phyloP scores from a whole-genome alignment of 768 basidiomycete genomes.

The Grammothele lineata region DNA sequence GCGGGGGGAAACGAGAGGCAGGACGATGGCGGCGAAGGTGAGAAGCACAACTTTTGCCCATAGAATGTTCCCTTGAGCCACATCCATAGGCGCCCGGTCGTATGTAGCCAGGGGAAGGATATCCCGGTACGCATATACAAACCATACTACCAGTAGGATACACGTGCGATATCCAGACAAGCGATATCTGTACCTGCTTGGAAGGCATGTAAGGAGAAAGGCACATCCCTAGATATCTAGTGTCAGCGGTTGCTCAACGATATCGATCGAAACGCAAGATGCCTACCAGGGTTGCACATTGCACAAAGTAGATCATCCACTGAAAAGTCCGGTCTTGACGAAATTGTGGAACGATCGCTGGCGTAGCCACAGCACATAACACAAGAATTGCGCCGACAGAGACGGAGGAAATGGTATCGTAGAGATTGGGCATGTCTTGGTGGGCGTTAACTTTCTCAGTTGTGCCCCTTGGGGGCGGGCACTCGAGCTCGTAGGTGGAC shows the following conservation, averaged over 20 bases:
- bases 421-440: not conserved
- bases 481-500: too few relatives aligned
- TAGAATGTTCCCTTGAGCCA: slow-evolving; percentile 26
- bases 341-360: not conserved
- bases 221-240: not conserved
- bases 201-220: not conserved
- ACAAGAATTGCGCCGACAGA: not conserved
- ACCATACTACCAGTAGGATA: slow-evolving; percentile 38
- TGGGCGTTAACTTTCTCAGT: too few relatives aligned
- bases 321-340: not conserved
- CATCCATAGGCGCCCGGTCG: slow-evolving; percentile 30
- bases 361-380: not conserved
- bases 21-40: slow-evolving; percentile 27
- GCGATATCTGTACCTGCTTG: not conserved
- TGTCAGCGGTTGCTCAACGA: not conserved
- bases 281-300: not conserved
- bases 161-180: slow-evolving; percentile 13
- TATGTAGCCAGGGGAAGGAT: slow-evolving; percentile 37
- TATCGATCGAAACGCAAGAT: not conserved
- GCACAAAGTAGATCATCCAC: not conserved
- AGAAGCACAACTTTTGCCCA: slow-evolving; percentile 35
- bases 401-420: not conserved
- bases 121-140: slow-evolving; percentile 32
- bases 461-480: too few relatives aligned
- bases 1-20: slow-evolving; percentile 36